Percentiles rank a stretch among this genome's conserved stretches.
phyloP scores from a whole-genome alignment of 2,329 filamentous ascomycete species.

The Ceratocystiopsis brevicomis region DNA sequence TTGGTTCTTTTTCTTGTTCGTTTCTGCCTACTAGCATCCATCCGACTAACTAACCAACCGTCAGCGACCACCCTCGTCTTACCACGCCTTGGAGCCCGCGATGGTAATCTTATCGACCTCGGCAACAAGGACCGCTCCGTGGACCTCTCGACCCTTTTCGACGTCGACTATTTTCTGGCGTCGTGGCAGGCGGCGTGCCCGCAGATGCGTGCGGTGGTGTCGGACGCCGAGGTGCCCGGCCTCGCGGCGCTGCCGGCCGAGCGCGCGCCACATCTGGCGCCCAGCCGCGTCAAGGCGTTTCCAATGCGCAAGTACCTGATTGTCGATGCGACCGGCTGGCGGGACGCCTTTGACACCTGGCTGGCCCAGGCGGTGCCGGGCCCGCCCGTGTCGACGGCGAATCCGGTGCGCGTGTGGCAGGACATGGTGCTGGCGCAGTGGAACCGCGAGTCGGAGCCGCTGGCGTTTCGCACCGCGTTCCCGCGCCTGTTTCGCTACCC shows the following conservation, averaged over 20 bases:
- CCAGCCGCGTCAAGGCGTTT: slow-evolving; percentile 3
- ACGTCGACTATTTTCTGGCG: slow-evolving; percentile 5
- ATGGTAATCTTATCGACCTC: slow-evolving; percentile 9
- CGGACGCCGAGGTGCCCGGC: neutral
- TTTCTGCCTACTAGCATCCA: too few species aligned
- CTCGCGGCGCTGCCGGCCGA: slow-evolving; percentile 2
- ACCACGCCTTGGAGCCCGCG: slow-evolving; percentile 10
- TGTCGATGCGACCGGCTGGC: slow-evolving; percentile 8
- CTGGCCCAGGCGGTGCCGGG: neutral
- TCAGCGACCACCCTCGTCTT: slow-evolving; percentile 7
- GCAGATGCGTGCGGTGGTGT: slow-evolving; percentile 6
- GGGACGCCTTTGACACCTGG: slow-evolving; percentile 8
- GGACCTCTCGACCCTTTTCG: slow-evolving; percentile 5
- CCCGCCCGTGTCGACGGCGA: slow-evolving; percentile 3
- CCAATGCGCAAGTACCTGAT: slow-evolving; percentile 6
- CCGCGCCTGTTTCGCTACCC: slow-evolving; percentile 7
- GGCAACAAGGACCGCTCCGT: slow-evolving; percentile 3
- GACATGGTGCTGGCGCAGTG: slow-evolving; percentile 11
- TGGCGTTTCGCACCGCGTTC: slow-evolving; percentile 5
- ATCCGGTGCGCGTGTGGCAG: slow-evolving; percentile 10
- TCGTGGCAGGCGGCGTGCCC: slow-evolving; percentile 6
- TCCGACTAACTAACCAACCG: too few species aligned
- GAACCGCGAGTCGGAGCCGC: slow-evolving; percentile 7
- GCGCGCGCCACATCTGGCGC: slow-evolving; percentile 1
- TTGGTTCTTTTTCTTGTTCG: neutral